These are phyloP conservation scores for Nothophytophthora sp. DNA, from an alignment of 352 stramenopile genomes.

Conservation along the genomic window DNA sequence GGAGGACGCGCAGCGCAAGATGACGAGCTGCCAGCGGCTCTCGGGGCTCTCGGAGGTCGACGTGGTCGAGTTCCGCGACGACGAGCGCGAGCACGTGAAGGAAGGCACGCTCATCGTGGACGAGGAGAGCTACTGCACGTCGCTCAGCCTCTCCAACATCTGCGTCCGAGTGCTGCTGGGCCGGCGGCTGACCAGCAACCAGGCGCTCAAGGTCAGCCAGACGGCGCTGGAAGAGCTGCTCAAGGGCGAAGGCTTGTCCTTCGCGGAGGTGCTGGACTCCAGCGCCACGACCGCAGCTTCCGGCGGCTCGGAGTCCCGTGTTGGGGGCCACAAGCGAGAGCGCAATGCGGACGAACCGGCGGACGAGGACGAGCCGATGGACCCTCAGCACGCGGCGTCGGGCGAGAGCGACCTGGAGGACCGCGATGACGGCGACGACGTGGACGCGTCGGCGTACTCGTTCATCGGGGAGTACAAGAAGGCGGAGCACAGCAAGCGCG, in stretches of 20 bases:
- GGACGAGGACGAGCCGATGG: conserved; percentile 10
- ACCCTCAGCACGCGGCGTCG: conserved; percentile 9
- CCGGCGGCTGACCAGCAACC: conserved; percentile 73
- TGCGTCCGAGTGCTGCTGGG: conserved; percentile 80
- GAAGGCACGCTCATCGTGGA: conserved; percentile 86
- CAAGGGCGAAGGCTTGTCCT: conserved; percentile 67
- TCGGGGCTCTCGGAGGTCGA: conserved; percentile 87
- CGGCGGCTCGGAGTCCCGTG: background rate
- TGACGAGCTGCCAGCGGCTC: conserved; percentile 74
- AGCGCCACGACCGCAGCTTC: conserved; percentile 13
- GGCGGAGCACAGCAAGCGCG: conserved; percentile 35
- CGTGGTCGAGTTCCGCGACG: conserved; percentile 83
- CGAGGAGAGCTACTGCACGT: conserved; percentile 80
- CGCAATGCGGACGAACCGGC: conserved; percentile 16
- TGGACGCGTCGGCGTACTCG: conserved; percentile 49
- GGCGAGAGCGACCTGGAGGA: conserved; percentile 42
- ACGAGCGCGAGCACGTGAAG: conserved; percentile 85
- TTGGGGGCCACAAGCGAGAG: conserved; percentile 25
- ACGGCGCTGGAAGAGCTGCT: conserved; percentile 81
- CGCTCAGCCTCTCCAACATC: conserved; percentile 80
- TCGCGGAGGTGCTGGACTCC: conserved; percentile 57
- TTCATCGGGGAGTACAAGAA: conserved; percentile 74
- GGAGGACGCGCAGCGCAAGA: conserved; percentile 75
- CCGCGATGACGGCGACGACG: conserved; percentile 24
- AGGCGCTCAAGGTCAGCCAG: conserved; percentile 86